phyloP scores from a whole-genome alignment of 1,284 basidiomycete species.

The Termitomyces sp. region DNA sequence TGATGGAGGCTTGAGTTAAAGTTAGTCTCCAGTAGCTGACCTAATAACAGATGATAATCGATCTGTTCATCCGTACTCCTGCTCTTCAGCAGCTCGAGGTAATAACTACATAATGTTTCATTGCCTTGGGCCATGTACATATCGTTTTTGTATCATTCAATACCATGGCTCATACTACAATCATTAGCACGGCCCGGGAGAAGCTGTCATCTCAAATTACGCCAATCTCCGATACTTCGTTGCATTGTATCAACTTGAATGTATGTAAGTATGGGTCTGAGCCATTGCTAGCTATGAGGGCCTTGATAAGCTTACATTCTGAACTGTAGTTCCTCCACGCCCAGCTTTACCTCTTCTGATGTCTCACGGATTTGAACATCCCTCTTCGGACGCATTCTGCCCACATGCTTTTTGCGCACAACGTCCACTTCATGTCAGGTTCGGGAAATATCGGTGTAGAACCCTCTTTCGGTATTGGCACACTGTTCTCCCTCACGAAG shows the following conservation, averaged over 20 bases:
- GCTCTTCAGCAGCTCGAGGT: background rate
- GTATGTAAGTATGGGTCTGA: background rate
- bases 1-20: too few species aligned
- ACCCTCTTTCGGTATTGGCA: conserved; percentile 9
- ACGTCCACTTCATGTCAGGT: conserved; percentile 6
- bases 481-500: conserved; percentile 5
- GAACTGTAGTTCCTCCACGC: conserved; percentile 1
- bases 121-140: too few species aligned
- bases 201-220: background rate
- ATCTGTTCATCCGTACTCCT: too few species aligned
- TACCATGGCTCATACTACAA: background rate
- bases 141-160: background rate
- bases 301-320: conserved; percentile 5
- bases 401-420: conserved; percentile 3
- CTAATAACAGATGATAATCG: too few species aligned
- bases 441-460: conserved; percentile 13
- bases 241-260: background rate
- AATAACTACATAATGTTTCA: background rate
- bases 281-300: background rate
- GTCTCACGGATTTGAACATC: conserved; percentile 3
- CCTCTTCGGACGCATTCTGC: conserved; percentile 1
- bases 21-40: too few species aligned
- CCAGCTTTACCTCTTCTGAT: conserved; percentile 4
- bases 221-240: background rate
- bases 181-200: background rate